Evolutionary conservation across 2,329 filamentous ascomycete genomes (phyloP), one percentile per base, ranked within the genome.

Genomic region (Chaetomiaceae sp.): DNA sequence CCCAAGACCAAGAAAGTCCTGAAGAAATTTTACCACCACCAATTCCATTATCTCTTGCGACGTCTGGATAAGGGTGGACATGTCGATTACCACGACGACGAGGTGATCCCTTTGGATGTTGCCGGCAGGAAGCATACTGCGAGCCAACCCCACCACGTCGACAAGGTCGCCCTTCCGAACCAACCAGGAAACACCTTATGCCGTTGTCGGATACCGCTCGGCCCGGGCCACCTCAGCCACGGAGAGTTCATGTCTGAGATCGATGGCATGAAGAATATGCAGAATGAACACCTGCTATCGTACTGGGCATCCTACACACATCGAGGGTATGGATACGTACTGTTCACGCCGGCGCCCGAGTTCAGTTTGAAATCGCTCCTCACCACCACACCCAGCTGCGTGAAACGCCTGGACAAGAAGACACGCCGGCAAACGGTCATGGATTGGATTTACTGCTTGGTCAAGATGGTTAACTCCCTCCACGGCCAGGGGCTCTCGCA

Each of bases 371-470:
- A 81, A 61, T 80, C 82, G 0, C 85, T 89, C 66, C 75, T 90
- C 54, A 75, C 82, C 14, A 81, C 80, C 47, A 80, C 79, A 5
- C 83, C 86, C 2, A 71, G 77, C 20, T 77, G 79, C 20, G 77
- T 86, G 65, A 84, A 86, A 61, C 79, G 77, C 48, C 66, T 89
- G 10, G 62, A 79, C 3, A 86, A 87, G 64, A 72, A 75, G 46
- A 76, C 80, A 36, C 75, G 85, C 23, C 76, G 83, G 30, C 71
- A 74, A 41, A 70, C 86, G 14, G 66, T 89, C 5, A 73, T 89
- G 64, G 84, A 87, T 65, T 90, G 87, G 87, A 80, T 90, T 62
- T 82, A 87, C 62, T 90, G 87, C 65, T 75, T 90, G 4, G 75
- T 79, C 36, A 84, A 89, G 65, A 83, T 85, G 1, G 64, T 90